Conservation (phyloP, 2,329 filamentous ascomycete genomes). For the Pestalotiopsis sp. region DNA sequence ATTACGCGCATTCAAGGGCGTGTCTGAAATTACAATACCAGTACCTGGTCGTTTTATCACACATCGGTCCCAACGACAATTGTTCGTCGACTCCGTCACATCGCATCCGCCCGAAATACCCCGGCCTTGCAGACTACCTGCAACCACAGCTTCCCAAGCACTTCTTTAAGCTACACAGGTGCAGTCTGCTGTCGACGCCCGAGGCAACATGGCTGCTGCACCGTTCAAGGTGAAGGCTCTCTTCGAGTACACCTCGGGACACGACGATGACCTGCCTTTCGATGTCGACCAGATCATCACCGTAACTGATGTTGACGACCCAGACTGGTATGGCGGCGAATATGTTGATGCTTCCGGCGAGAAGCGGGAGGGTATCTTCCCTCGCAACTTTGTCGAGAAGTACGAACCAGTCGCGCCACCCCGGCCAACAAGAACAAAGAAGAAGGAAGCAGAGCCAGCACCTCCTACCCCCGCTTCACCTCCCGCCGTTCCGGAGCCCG, state of each 20-base stretch:
- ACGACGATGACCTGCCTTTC: slow-evolving; percentile 95
- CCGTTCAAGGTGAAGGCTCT: slow-evolving; percentile 95
- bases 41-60: background rate
- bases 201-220: slow-evolving; percentile 64
- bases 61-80: background rate
- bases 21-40: background rate
- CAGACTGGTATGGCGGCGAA: slow-evolving; percentile 91
- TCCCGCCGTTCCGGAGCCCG: slow-evolving; percentile 39
- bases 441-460: slow-evolving; percentile 57
- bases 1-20: slow-evolving; percentile 1
- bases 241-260: slow-evolving; percentile 89
- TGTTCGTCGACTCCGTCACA: slow-evolving; percentile 12
- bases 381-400: slow-evolving; percentile 95
- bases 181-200: slow-evolving; percentile 24
- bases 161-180: slow-evolving; percentile 16
- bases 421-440: slow-evolving; percentile 77
- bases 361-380: slow-evolving; percentile 86
- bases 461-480: slow-evolving; percentile 35
- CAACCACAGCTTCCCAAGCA: background rate
- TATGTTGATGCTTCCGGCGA: slow-evolving; percentile 77
- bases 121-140: slow-evolving; percentile 1
- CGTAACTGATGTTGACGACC: slow-evolving; percentile 89
- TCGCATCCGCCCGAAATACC: slow-evolving; percentile 29
- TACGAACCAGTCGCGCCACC: slow-evolving; percentile 91
- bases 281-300: slow-evolving; percentile 85